A percentile compares a stretch with the other conserved stretches of the same genome.
Evolutionary conservation across 2,329 filamentous ascomycete species (phyloP).

Genomic region (Alternaria sp.): DNA sequence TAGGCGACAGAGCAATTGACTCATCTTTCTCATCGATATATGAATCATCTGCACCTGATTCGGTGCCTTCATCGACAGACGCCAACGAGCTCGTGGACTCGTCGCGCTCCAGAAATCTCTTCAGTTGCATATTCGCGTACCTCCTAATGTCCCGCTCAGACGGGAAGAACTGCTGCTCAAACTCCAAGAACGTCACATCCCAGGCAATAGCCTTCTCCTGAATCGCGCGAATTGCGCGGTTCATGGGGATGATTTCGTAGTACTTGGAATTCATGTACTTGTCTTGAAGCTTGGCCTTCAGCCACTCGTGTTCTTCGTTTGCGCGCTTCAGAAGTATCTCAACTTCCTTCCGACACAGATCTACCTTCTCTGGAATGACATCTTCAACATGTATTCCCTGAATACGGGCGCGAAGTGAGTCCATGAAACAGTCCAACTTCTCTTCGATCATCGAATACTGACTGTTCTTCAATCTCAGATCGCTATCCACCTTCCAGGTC

Average conservation of each 20-base stretch:
- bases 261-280: constrained; percentile 95
- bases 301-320: constrained; percentile 79
- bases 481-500: constrained; percentile 97
- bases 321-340: constrained; percentile 80
- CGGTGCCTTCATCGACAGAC: constrained; percentile 72
- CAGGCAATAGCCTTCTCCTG: constrained; percentile 93
- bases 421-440: constrained; percentile 85
- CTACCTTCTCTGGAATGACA: constrained; percentile 85
- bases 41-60: constrained; percentile 51
- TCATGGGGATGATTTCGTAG: constrained; percentile 95
- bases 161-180: constrained; percentile 91
- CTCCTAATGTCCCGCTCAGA: constrained; percentile 95
- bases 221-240: constrained; percentile 86
- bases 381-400: constrained; percentile 91
- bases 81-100: constrained; percentile 80
- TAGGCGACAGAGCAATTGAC: constrained; percentile 40
- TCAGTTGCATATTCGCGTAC: constrained; percentile 89
- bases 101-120: constrained; percentile 88
- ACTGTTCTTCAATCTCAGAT: constrained; percentile 91
- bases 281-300: constrained; percentile 82
- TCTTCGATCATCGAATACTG: constrained; percentile 84
- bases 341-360: constrained; percentile 82
- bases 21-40: constrained; percentile 44
- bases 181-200: constrained; percentile 89
- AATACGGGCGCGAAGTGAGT: constrained; percentile 82